Evolutionary conservation across 176 grass and related monocot genomes (phyloP).

Genomic region (Dendrocalamus sinicus): DNA sequence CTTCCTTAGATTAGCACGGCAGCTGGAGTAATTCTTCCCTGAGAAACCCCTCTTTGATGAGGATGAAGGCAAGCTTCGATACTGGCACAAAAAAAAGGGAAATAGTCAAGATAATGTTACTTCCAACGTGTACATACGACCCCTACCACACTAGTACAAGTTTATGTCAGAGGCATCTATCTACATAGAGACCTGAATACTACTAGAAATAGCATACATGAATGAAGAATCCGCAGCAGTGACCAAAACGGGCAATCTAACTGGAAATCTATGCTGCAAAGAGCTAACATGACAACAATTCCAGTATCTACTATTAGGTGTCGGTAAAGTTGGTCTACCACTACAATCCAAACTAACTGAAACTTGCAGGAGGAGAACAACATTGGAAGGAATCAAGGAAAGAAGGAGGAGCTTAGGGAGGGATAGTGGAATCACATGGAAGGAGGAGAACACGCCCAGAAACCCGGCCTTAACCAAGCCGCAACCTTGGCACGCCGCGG

Average conservation of each 20-base stretch:
- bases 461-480: conserved; percentile 76
- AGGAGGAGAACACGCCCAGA: conserved; percentile 82
- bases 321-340: background rate
- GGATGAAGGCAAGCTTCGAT: conserved; percentile 43
- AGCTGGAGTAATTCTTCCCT: conserved; percentile 49
- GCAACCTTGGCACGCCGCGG: conserved; percentile 73
- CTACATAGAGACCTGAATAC: background rate
- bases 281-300: background rate
- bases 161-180: conserved; percentile 33
- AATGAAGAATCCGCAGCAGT: background rate
- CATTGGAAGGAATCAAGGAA: background rate
- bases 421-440: conserved; percentile 87
- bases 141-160: conserved; percentile 9
- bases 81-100: conserved; percentile 37
- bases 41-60: conserved; percentile 51
- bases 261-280: background rate
- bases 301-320: background rate
- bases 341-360: background rate
- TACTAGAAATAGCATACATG: conserved; percentile 15
- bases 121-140: background rate
- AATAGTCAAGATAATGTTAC: conserved; percentile 5
- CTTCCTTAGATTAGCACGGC: conserved; percentile 46
- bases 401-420: background rate
- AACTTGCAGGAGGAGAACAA: background rate
- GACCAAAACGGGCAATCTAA: conserved; percentile 30